Evolutionary conservation across 148 eudicot genomes (phyloP), one percentile per base, ranked within the genome.

Genomic region (Diospyros kaki): DNA sequence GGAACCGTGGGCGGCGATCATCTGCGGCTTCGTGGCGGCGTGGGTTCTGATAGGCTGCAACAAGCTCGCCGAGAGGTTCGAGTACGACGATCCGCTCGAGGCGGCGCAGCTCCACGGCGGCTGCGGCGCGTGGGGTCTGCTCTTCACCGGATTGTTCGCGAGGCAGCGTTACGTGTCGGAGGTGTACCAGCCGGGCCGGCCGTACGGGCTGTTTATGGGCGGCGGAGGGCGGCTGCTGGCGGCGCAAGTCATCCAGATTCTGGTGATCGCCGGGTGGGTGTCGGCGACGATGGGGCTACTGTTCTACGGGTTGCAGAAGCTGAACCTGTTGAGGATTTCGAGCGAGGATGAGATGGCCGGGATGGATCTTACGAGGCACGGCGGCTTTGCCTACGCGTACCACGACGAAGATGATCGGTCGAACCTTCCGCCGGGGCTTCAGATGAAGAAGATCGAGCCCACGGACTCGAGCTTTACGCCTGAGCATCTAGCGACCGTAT

Each of bases 101-200:
- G 87, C 87, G 51, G 84, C 87, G 56, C 87, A 84, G 15, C 68
- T 84, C 46, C 87, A 84, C 43, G 87, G 70, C 0, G 87, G 87
- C 58, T 84, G 87, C 48, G 87, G 87, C 8, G 43, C 79, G 15
- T 84, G 87, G 87, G 87, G 88, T n/a, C 1, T 81, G 12, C 51
- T 84, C 38, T 84, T 84, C 76, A 84, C 88, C 9, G 87, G 87
- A 8, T 66, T 84, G 14, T 84, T 84, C 46, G 87, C 87, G 0
- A 42, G 28, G 4, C 56, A 76, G 28, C 5, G 44, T 9, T 76
- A 73, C 43, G 84, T 84, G 2, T 28, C 51, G 0, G 88, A 86
- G 76, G 76, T 85, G 1, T 84, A 81, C 17, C 62, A 71, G 13
- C 6, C 48, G 18, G 81, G 58, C 14, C 76, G 87, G 53, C 84